These are phyloP conservation scores for Talaromyces sp. DNA, from an alignment of 2,329 filamentous ascomycete species.

Conservation along the genomic window DNA sequence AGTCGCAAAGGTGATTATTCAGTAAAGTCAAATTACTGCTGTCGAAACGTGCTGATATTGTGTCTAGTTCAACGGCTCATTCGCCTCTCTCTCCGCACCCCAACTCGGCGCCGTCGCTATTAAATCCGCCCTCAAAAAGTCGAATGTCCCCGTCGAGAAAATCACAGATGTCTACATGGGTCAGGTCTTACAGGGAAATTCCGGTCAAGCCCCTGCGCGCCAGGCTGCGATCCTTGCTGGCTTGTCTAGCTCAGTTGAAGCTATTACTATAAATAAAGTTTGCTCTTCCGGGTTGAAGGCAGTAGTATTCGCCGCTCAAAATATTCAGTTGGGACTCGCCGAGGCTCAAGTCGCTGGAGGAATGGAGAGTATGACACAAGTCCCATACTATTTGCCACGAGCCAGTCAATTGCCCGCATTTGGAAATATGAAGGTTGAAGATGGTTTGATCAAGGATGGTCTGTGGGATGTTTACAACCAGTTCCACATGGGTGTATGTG, in stretches of 20 bases:
- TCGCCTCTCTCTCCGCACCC: conserved; percentile 78
- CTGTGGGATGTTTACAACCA: conserved; percentile 95
- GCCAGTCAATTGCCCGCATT: conserved; percentile 80
- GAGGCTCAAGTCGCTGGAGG: conserved; percentile 90
- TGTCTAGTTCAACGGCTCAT: conserved; percentile 87
- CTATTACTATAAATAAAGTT: conserved; percentile 95
- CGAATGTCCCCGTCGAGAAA: conserved; percentile 72
- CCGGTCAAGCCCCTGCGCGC: conserved; percentile 87
- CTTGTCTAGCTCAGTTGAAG: conserved; percentile 75
- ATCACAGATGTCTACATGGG: conserved; percentile 97
- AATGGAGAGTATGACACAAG: conserved; percentile 96
- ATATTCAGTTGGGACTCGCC: conserved; percentile 86
- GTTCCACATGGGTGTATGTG: conserved; percentile 97
- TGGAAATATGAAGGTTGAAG: conserved; percentile 81
- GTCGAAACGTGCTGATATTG: not conserved
- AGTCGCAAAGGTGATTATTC: conserved; percentile 67
- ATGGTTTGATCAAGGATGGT: conserved; percentile 91
- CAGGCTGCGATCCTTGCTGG: conserved; percentile 89
- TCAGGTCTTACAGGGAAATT: conserved; percentile 78
- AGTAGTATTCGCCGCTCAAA: conserved; percentile 83
- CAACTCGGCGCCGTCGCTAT: conserved; percentile 87
- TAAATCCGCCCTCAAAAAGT: conserved; percentile 84
- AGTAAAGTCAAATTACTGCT: not conserved
- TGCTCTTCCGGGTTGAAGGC: conserved; percentile 95
- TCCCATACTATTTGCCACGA: conserved; percentile 84